phyloP scores from a whole-genome alignment of 768 basidiomycete genomes.

The Lactarius hatsudake region DNA sequence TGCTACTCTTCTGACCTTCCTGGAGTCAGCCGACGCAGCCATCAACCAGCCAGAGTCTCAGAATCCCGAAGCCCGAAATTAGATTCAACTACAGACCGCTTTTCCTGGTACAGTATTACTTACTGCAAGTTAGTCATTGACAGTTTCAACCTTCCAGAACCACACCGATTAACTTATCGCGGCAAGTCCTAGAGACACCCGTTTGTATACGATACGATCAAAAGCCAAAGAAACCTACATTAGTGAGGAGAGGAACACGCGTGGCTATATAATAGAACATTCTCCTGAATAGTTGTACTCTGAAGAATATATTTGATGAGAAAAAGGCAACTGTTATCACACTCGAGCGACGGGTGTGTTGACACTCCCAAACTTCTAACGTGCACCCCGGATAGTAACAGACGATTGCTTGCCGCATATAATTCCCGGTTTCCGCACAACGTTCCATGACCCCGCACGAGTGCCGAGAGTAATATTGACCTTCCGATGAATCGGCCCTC shows the following conservation, averaged over 20 bases:
- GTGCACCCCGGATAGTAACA: background rate
- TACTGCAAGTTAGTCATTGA: too few species aligned
- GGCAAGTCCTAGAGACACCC: too few species aligned
- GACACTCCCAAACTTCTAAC: background rate
- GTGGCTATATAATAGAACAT: background rate
- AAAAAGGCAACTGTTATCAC: background rate
- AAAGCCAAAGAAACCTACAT: too few species aligned
- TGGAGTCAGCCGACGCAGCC: too few species aligned
- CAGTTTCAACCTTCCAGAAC: too few species aligned
- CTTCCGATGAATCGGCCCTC: background rate
- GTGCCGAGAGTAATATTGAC: background rate
- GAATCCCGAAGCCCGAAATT: too few species aligned
- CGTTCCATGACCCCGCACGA: background rate
- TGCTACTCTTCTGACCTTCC: too few species aligned
- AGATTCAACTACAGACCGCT: too few species aligned
- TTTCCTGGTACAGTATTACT: too few species aligned
- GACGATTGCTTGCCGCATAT: background rate
- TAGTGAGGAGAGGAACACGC: background rate
- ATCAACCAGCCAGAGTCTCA: too few species aligned
- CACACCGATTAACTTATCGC: too few species aligned
- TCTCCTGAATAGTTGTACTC: background rate
- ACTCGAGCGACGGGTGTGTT: background rate
- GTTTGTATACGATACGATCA: too few species aligned
- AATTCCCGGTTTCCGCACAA: background rate
- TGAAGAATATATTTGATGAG: background rate